Evolutionary conservation across 2,329 filamentous ascomycete species (phyloP).

Genomic region (Dichotomopilus funicola): DNA sequence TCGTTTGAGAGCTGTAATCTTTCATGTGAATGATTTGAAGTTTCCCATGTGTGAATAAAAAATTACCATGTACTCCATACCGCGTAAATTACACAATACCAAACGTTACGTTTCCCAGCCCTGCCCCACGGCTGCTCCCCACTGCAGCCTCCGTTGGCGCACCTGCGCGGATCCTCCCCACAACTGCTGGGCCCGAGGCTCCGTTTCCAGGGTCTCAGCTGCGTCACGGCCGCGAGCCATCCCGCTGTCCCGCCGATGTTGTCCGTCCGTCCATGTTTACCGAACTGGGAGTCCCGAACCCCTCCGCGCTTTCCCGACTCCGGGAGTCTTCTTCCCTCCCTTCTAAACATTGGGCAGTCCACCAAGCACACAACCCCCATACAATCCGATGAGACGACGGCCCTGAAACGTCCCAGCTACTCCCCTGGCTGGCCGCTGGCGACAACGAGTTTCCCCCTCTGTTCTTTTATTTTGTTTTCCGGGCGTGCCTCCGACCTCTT

Average conservation of each 20-base stretch:
- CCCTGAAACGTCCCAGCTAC: constrained; percentile 12
- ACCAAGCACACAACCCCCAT: too few relatives aligned
- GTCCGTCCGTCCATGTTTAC: not conserved
- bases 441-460: constrained; percentile 1
- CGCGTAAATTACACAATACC: too few relatives aligned
- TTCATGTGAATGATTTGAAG: not conserved
- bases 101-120: too few relatives aligned
- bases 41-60: not conserved
- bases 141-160: not conserved
- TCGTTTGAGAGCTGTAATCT: not conserved
- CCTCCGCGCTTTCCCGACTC: not conserved
- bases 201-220: not conserved
- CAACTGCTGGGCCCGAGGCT: not conserved
- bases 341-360: too few relatives aligned
- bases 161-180: not conserved
- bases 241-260: not conserved
- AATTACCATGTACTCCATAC: not conserved
- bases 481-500: too few relatives aligned
- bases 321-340: too few relatives aligned
- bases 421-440: constrained; percentile 19
- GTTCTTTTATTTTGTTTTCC: not conserved
- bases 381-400: constrained; percentile 15
- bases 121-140: too few relatives aligned
- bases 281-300: too few relatives aligned
- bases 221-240: not conserved